Evolutionary conservation across 2,329 filamentous ascomycete species (phyloP).

Genomic region (Aspergillus sp.): DNA sequence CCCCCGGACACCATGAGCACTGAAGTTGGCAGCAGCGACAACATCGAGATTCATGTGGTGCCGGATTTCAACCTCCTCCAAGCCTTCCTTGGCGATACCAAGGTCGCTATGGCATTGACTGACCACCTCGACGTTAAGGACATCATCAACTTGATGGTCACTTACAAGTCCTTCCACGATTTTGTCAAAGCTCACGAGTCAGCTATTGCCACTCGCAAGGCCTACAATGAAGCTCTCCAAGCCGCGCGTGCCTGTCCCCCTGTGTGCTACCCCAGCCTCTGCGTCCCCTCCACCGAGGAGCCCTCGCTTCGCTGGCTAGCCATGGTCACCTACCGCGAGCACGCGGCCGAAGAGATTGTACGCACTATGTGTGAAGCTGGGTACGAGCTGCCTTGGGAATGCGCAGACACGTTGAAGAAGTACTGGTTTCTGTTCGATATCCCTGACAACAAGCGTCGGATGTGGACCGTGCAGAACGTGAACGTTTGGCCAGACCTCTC

Average conservation of each 20-base stretch:
- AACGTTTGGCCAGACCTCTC: slow-evolving; percentile 58
- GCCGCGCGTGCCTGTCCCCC: slow-evolving; percentile 31
- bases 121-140: slow-evolving; percentile 33
- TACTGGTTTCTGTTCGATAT: slow-evolving; percentile 73
- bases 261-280: neutral
- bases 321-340: slow-evolving; percentile 62
- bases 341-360: slow-evolving; percentile 61
- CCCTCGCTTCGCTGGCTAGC: slow-evolving; percentile 66
- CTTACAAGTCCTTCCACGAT: slow-evolving; percentile 61
- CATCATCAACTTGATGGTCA: slow-evolving; percentile 20
- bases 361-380: slow-evolving; percentile 58
- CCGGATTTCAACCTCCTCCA: slow-evolving; percentile 11
- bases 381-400: slow-evolving; percentile 53
- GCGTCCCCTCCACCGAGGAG: neutral
- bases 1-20: too few relatives aligned
- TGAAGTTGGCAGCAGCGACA: too few relatives aligned
- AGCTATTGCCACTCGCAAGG: slow-evolving; percentile 57
- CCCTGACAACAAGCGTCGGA: slow-evolving; percentile 55
- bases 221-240: slow-evolving; percentile 53
- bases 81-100: slow-evolving; percentile 28
- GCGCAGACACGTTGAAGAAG: slow-evolving; percentile 55
- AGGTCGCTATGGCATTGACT: slow-evolving; percentile 56
- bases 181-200: slow-evolving; percentile 59
- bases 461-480: slow-evolving; percentile 52
- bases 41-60: neutral